Base-by-base conservation (phyloP, 768 basidiomycete genomes). In the Boletus subparvulus region DNA sequence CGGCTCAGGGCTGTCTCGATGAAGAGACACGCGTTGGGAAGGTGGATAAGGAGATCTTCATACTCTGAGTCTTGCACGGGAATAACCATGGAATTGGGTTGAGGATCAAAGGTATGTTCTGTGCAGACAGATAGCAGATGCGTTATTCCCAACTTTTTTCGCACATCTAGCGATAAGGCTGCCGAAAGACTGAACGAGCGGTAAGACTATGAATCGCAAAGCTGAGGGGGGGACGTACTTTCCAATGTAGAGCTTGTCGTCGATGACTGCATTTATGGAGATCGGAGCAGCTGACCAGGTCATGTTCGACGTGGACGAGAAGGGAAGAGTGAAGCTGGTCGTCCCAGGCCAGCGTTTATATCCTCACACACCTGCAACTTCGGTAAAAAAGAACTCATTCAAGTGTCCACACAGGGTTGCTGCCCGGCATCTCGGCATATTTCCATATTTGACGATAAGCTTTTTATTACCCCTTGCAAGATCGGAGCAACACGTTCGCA, bases 41-140 rank as follows among this genome's bases (percentile, higher is more conserved):
- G 74, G 61, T 87, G 79, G n/a, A 85, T 82, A 16, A 90, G 80
- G 26, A 91, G 75, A 60, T 83, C 78, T 54, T 79, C 80, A 42
- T 77, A 77, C 60, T 80, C 78, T 0, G 75, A 76, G 63, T 81
- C 80, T 60, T 82, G 70, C 19, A 81, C 72, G 11, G 61, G 50
- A 24, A 73, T 60, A 10, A 73, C 65, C 56, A 71, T 61, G 19
- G 62, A 78, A 47, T 77, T 74, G 16, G 70, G 67, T 8, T 70
- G 74, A 1, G 75, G 74, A 17, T 69, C 60, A 14, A 82, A 80
- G 1, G 75, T 69, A 55, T 75, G 76, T n/a, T 85, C 82, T 0
- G 76, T 77, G 60, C 84, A 86, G 46, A 84, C 82, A 5, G 84
- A 84, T 17, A 86, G 55, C 36, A 81, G 59, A 60, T 85, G 84